A percentile compares a stretch with the other conserved stretches of the same genome.
Evolutionary conservation across 805 yeast species (phyloP).

Genomic region (Lachancea thermotolerans): DNA sequence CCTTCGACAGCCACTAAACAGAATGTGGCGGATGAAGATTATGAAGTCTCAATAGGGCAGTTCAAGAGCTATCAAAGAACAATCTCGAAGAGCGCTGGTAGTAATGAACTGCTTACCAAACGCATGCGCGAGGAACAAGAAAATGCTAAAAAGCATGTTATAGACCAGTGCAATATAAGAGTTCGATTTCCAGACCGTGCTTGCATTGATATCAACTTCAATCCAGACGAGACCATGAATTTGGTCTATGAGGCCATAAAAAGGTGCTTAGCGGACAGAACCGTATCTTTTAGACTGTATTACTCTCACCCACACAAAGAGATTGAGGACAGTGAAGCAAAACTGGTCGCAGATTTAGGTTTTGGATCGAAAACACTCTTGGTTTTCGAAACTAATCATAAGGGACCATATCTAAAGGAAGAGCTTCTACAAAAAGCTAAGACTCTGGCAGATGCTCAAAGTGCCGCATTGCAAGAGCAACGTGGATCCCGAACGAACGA

Average conservation of each 20-base stretch:
- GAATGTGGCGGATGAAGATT: slow-evolving; percentile 31
- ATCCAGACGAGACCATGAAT: slow-evolving; percentile 36
- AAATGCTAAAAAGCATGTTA: slow-evolving; percentile 20
- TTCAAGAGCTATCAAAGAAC: slow-evolving; percentile 48
- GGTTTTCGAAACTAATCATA: slow-evolving; percentile 27
- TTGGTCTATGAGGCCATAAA: slow-evolving; percentile 28
- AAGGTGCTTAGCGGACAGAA: slow-evolving; percentile 27
- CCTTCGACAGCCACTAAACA: slow-evolving; percentile 6
- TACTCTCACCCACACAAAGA: slow-evolving; percentile 42
- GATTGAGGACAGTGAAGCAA: slow-evolving; percentile 27
- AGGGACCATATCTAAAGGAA: slow-evolving; percentile 27
- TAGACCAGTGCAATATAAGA: slow-evolving; percentile 38
- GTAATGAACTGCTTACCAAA: slow-evolving; percentile 39
- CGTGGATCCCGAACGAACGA: background rate
- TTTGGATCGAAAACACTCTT: slow-evolving; percentile 44
- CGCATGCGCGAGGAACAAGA: slow-evolving; percentile 35
- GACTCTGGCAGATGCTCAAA: slow-evolving; percentile 21
- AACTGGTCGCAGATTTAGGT: slow-evolving; percentile 33
- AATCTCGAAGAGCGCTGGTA: slow-evolving; percentile 37
- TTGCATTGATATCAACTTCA: slow-evolving; percentile 44
- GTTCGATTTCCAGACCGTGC: slow-evolving; percentile 54
- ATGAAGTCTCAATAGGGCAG: slow-evolving; percentile 45
- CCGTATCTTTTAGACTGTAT: slow-evolving; percentile 34
- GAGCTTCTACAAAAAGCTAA: slow-evolving; percentile 29
- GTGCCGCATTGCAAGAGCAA: slow-evolving; percentile 20